phyloP scores from a whole-genome alignment of 306 rosid species.

The Acacia melanoxylon region DNA sequence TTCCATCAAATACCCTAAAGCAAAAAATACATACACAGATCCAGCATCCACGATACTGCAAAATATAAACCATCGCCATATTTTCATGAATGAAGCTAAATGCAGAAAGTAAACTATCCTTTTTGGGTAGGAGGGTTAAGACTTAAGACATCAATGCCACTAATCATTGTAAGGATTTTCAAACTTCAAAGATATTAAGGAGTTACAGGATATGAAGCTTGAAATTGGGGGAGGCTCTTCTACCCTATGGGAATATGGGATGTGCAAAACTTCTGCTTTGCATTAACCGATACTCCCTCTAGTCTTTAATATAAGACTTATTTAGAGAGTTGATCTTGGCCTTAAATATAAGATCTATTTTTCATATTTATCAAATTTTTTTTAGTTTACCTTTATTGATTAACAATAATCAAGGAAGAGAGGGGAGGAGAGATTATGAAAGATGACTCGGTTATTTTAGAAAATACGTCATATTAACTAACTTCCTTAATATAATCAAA shows the following conservation, averaged over 20 bases:
- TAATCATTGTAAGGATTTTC: background rate
- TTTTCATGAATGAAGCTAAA: background rate
- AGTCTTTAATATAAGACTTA: no score
- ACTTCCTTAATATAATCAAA: no score
- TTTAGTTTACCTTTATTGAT: no score
- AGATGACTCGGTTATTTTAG: no score
- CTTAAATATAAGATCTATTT: no score
- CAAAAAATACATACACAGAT: background rate
- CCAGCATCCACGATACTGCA: background rate
- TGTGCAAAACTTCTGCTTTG: background rate
- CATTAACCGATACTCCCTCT: no score
- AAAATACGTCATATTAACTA: no score
- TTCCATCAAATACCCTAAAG: background rate
- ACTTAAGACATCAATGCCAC: background rate
- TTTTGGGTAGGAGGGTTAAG: background rate
- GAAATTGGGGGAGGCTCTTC: background rate
- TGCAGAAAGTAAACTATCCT: background rate
- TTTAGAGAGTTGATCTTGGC: no score
- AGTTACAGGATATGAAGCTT: background rate
- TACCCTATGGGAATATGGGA: background rate
- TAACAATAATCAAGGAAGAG: no score
- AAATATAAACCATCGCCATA: background rate
- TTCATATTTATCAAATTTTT: no score
- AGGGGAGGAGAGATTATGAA: no score
- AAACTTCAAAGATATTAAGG: background rate